Conservation (phyloP, 2,329 filamentous ascomycete species). For the Sporothrix pseudoabietina region DNA sequence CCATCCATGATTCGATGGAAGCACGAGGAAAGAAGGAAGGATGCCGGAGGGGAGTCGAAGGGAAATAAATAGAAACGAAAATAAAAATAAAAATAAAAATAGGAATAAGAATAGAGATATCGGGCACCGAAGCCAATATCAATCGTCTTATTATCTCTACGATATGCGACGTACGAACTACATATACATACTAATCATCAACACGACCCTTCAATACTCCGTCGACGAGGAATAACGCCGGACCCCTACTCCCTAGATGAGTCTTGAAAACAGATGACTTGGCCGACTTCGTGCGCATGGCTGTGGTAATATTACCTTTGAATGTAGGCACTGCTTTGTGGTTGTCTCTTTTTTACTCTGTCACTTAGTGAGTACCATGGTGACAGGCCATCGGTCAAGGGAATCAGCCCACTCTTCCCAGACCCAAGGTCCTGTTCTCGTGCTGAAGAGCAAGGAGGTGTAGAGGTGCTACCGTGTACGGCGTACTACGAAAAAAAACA, state of each 20-base stretch:
- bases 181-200: no score
- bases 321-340: not conserved
- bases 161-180: no score
- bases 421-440: not conserved
- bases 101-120: not conserved
- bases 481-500: not conserved
- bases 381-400: not conserved
- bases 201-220: not conserved
- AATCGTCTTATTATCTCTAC: not conserved
- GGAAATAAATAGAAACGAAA: not conserved
- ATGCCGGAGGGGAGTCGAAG: not conserved
- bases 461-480: not conserved
- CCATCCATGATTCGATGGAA: not conserved
- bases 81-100: not conserved
- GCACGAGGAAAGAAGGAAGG: constrained; percentile 4
- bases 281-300: not conserved
- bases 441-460: not conserved
- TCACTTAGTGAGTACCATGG: not conserved
- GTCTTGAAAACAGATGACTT: not conserved
- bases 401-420: not conserved
- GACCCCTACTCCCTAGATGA: not conserved
- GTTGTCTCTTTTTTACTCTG: not conserved
- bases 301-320: not conserved
- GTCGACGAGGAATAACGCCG: not conserved
- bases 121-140: not conserved